Evolutionary conservation across 139 green algal genomes (phyloP).

Genomic region (Chlorella ohadii): DNA sequence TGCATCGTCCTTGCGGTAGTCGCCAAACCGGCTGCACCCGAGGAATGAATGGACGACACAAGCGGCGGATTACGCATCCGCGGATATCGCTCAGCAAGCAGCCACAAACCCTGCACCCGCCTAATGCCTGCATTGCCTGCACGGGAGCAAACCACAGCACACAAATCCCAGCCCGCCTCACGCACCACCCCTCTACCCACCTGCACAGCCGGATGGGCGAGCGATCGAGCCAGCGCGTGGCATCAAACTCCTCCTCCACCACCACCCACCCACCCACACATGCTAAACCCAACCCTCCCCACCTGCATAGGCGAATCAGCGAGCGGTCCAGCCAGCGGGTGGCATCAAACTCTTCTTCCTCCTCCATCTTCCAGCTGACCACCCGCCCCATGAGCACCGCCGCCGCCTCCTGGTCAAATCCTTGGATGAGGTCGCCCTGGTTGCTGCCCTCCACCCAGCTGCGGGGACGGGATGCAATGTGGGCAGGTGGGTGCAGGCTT

Average conservation of each 20-base stretch:
- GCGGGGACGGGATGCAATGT: neutral
- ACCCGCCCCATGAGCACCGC: slow-evolving; percentile 90
- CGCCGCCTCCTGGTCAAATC: slow-evolving; percentile 97
- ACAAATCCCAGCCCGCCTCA: neutral
- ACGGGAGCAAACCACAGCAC: too few relatives aligned
- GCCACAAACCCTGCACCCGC: too few relatives aligned
- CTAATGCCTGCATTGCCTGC: too few relatives aligned
- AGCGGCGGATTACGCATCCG: too few relatives aligned
- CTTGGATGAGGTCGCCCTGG: slow-evolving; percentile 80
- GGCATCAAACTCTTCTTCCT: slow-evolving; percentile 97
- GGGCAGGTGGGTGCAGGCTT: too few relatives aligned
- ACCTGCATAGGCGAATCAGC: slow-evolving; percentile 63
- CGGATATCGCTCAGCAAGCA: too few relatives aligned
- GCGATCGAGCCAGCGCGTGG: slow-evolving; percentile 93
- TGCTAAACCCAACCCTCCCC: neutral
- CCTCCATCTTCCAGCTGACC: slow-evolving; percentile 79
- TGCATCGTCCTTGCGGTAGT: slow-evolving; percentile 94
- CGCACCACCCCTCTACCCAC: neutral
- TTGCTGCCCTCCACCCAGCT: slow-evolving; percentile 77
- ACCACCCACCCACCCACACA: neutral
- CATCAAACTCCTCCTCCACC: slow-evolving; percentile 96
- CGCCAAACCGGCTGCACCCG: slow-evolving; percentile 61
- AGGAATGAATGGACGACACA: too few relatives aligned
- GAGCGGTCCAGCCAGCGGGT: slow-evolving; percentile 93
- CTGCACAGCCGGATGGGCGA: slow-evolving; percentile 67